Percentiles rank a stretch among this genome's conserved stretches.
Conservation (phyloP, 352 stramenopile species). For the Pythium aristosporum region DNA sequence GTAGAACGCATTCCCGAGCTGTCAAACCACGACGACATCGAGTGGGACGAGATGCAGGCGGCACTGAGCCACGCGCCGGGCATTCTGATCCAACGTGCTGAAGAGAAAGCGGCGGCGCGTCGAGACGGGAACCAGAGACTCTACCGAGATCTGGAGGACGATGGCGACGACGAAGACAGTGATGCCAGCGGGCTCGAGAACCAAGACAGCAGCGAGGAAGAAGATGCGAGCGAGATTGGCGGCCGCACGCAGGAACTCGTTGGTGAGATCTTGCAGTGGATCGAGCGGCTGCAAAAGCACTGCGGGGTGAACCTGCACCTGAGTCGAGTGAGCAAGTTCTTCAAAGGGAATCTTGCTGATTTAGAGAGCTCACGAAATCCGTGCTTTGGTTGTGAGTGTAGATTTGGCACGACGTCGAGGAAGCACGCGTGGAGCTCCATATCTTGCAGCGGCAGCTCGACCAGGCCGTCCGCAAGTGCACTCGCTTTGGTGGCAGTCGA, state of each 20-base stretch:
- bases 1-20: constrained; percentile 63
- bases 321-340: constrained; percentile 39
- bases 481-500: constrained; percentile 1
- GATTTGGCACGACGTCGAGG: constrained; percentile 79
- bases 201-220: constrained; percentile 1
- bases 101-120: constrained; percentile 3
- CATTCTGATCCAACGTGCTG: constrained; percentile 2
- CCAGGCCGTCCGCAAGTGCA: constrained; percentile 34
- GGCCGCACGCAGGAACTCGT: constrained; percentile 49
- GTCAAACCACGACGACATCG: constrained; percentile 42
- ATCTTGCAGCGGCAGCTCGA: constrained; percentile 73
- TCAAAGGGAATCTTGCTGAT: too few species aligned
- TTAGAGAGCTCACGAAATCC: too few species aligned
- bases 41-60: constrained; percentile 44
- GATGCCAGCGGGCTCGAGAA: not conserved
- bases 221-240: not conserved
- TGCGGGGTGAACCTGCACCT: constrained; percentile 76
- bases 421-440: constrained; percentile 73
- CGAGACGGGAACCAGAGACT: not conserved
- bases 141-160: constrained; percentile 7
- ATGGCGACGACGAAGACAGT: not conserved
- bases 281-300: constrained; percentile 77
- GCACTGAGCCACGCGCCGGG: constrained; percentile 2
- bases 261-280: constrained; percentile 76
- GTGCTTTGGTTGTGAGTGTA: constrained; percentile 14